Base-by-base conservation (phyloP, 2,329 filamentous ascomycete genomes). In the Coleophoma crateriformis region DNA sequence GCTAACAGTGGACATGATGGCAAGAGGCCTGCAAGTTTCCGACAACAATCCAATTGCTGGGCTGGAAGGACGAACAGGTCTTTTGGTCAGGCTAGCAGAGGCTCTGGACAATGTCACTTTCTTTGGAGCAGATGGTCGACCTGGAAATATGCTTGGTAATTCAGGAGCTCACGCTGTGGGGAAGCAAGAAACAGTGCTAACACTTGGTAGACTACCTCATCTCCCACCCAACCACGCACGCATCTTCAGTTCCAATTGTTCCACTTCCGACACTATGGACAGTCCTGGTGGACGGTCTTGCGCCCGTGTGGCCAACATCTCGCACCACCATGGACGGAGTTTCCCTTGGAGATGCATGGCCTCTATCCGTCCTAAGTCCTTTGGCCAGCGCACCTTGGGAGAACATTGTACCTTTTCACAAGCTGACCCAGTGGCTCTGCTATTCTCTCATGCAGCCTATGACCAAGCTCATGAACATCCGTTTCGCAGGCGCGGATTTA, bases 371-470 rank as follows among this genome's bases (percentile, higher is more conserved):
- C 33, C 89, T 97, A 11, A 58, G 59, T 13, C 51, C 62, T 27
- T 60, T 67, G 46, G 50, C 67, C 54, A 79, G 79, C 7, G 74
- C 83, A 56, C 77, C 82, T 1, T 90, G 87, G 86, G 87, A 92
- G 65, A 85, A 78, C 58, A 92, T 95, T 60, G 81, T 92, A 11
- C 90, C 90, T 0, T 95, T 96, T 72, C 91, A 96, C 74, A 96
- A 95, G 70, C 78, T 95, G 34, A 95, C 90, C 0, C 90, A 96
- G 68, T 96, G 91, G 91, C 84, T 96, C 49, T 89, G 87, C 45
- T 96, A 96, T 70, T 95, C 90, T 2, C 79, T 96, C 49, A 95
- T 95, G 88, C 85, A 90, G 20, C 90, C 90, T 0, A 95, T 96
- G 85, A 81, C 85, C 49, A 87, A 83, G 56, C 69, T 95, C 19